These are phyloP conservation scores for Cydonia oblonga DNA, from an alignment of 331 rosid species.

Conservation along the genomic window DNA sequence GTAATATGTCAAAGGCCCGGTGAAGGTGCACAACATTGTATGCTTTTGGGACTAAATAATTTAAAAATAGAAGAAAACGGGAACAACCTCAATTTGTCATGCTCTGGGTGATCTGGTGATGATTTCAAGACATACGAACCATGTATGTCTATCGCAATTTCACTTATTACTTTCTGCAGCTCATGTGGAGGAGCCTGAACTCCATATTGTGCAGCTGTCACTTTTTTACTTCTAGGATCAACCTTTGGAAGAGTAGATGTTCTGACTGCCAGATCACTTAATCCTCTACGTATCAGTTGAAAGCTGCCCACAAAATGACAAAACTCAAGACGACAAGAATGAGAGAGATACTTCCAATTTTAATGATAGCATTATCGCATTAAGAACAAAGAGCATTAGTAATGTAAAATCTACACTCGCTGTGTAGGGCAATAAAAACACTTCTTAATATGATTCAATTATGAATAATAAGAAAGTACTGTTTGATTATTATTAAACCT, in stretches of 20 bases:
- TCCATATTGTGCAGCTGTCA: constrained; percentile 45
- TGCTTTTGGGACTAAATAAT: not conserved
- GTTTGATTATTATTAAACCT: no score
- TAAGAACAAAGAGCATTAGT: not conserved
- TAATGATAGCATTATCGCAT: not conserved
- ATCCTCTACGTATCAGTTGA: constrained; percentile 55
- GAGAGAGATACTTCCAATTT: not conserved
- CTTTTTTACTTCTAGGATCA: constrained; percentile 52
- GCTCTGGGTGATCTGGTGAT: constrained; percentile 45
- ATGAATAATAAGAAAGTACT: no score
- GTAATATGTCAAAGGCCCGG: not conserved
- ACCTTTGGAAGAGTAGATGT: constrained; percentile 39
- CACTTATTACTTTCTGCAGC: constrained; percentile 45
- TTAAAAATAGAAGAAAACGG: not conserved
- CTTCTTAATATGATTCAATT: no score
- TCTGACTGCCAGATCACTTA: constrained; percentile 51
- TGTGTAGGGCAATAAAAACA: no score
- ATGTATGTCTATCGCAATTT: constrained; percentile 56
- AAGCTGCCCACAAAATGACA: constrained; percentile 44
- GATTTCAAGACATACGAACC: constrained; percentile 63
- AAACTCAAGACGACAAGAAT: constrained; percentile 11
- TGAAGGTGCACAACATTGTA: not conserved
- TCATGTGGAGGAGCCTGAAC: constrained; percentile 55
- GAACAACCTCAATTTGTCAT: constrained; percentile 64
- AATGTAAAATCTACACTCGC: not conserved